Evolutionary conservation across 495 filamentous ascomycete genomes (phyloP), one percentile per base, ranked within the genome.

Genomic region (Penicillium pancosmium): DNA sequence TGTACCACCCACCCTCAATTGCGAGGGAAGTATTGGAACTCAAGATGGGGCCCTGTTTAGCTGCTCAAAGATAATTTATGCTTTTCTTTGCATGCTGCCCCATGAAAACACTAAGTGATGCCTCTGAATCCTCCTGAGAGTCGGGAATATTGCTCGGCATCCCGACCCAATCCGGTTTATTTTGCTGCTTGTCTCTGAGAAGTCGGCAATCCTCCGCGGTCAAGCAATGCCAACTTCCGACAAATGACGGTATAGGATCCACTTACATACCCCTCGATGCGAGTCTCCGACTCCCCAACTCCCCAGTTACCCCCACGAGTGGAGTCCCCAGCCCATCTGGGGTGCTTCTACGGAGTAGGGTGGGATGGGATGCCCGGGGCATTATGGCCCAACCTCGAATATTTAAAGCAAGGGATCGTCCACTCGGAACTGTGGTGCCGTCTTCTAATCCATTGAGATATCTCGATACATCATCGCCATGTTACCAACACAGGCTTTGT

Each of bases 221-320:
- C 41, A 44, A 44, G 41, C 41, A 44, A 44, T 19, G 41, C 41
- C 41, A 44, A 44, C n/a, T 44, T 44, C 41, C 15, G 41, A 13
- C 15, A 44, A 44, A 44, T 44, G 41, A 44, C 41, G 41, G 15
- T 40, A 40, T 19, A 3, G 41, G 41, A 3, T 44, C 41, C 41
- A 44, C 41, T 44, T 19, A 4, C 41, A 44, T 44, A n/a, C 16
- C 41, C 41, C 41, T 44, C 41, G 41, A 16, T 44, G 41, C 41
- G 41, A 44, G 41, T 44, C 16, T 8, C n/a, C 41, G n/a, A 16
- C 41, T 44, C 41, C 41, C 41, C 41, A 44, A 16, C 41, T 44
- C 41, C 41, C 41, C 41, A 44, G 41, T 16, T 44, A 44, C 41
- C 41, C 41, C 41, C 41, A 44, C 41, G 41, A 44, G 41, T 44